Evolutionary conservation across 2,329 filamentous ascomycete species (phyloP).

Genomic region (Botrytis pseudocinerea): DNA sequence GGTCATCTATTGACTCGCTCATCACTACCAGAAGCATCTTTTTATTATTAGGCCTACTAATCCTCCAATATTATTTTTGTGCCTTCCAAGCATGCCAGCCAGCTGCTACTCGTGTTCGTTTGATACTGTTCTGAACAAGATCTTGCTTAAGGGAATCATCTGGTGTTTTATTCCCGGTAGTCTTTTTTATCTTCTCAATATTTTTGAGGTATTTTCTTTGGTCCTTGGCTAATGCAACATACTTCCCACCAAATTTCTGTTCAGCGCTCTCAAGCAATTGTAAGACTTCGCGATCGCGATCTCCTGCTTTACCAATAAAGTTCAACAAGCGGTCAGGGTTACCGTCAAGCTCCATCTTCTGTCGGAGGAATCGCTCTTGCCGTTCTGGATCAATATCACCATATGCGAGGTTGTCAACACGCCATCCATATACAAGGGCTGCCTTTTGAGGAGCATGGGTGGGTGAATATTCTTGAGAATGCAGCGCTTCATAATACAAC

Average conservation of each 20-base stretch:
- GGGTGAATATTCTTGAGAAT: slow-evolving; percentile 15
- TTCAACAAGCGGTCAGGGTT: slow-evolving; percentile 7
- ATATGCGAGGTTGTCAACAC: slow-evolving; percentile 14
- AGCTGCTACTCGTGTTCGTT: slow-evolving; percentile 10
- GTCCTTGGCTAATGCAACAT: neutral
- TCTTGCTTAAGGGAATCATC: slow-evolving; percentile 2
- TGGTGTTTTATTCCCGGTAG: neutral
- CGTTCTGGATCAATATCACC: slow-evolving; percentile 15
- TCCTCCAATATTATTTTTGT: neutral
- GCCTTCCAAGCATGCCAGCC: slow-evolving; percentile 19
- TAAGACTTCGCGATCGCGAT: slow-evolving; percentile 4
- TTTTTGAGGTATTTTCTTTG: slow-evolving; percentile 5
- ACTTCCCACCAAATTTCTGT: slow-evolving; percentile 12
- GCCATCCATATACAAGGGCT: slow-evolving; percentile 15
- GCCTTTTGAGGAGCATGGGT: neutral
- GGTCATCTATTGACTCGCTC: no score
- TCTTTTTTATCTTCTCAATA: neutral
- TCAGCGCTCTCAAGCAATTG: slow-evolving; percentile 12
- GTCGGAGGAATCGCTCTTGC: slow-evolving; percentile 14
- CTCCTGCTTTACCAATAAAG: slow-evolving; percentile 11
- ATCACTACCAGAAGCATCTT: neutral
- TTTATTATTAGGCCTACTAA: neutral
- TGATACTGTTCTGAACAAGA: slow-evolving; percentile 3
- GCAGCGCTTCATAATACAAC: slow-evolving; percentile 12
- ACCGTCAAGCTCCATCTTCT: slow-evolving; percentile 17